Base-by-base conservation (phyloP, 2,329 filamentous ascomycete genomes). In the Xylariaceae sp. region DNA sequence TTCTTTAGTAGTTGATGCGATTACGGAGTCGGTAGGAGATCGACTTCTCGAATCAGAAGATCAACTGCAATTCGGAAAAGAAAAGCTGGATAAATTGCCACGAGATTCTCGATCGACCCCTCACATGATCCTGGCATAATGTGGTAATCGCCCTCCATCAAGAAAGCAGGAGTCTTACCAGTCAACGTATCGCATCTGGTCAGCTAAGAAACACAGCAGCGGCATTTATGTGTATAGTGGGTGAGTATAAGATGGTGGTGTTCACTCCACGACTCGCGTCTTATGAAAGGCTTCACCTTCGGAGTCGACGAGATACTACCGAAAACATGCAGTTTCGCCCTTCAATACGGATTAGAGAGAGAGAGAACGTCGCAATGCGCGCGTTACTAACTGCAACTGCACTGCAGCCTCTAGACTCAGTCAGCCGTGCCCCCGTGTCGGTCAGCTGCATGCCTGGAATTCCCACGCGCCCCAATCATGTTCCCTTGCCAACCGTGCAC, bases 401-500 rank as follows among this genome's bases (percentile, higher is more conserved):
- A 30, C 23, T 30, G 23, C 23, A 30, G 23, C 23, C 23, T 30
- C 23, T 30, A 30, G 23, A 30, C 23, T 30, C 23, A 30, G 23
- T 30, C 23, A 30, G 23, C 23, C 23, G 23, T 30, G 23, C 5
- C 3, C 23, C 23, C 37, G 11, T 42, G 37, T 13, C 8, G 11
- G 37, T 61, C 58, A 57, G 58, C 58, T 57, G 58, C 37, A 15
- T 30, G 44, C 53, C 48, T 51, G 37, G 5, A 44, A 3, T 30
- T 30, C 23, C 23, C 63, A 63, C 45, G 58, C 63, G 61, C 58
- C 42, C 8, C 45, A 55, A 55, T 65, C 63, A 65, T 53, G 64
- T 65, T 64, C 63, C 63, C 63, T 64, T 58, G 63, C 63, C 63
- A 65, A 65, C 63, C 56, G 58, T 56, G 55, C 57, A 56, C 51